phyloP scores from a whole-genome alignment of 306 rosid genomes.

The Inga leiocalycina region DNA sequence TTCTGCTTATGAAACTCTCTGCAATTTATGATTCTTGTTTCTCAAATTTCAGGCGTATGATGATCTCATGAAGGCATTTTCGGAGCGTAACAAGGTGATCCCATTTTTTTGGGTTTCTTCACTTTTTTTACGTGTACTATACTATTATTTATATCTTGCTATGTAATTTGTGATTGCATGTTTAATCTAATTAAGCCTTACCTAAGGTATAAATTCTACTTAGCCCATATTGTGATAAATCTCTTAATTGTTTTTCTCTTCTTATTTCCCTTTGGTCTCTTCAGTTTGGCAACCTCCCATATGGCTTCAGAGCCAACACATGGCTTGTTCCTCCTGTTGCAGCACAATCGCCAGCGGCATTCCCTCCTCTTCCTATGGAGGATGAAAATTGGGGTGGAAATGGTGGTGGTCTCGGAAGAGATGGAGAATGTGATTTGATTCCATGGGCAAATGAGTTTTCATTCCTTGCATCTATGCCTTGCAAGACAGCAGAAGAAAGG shows the following conservation, averaged over 20 bases:
- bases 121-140: background rate
- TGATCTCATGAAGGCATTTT: conserved; percentile 86
- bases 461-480: conserved; percentile 84
- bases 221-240: background rate
- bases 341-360: conserved; percentile 66
- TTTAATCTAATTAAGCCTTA: background rate
- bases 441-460: conserved; percentile 92
- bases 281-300: conserved; percentile 98
- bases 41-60: conserved; percentile 70
- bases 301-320: conserved; percentile 92
- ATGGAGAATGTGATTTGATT: conserved; percentile 70
- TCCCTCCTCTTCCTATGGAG: conserved; percentile 84
- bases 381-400: conserved; percentile 96
- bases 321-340: conserved; percentile 96
- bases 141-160: background rate
- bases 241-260: conserved; percentile 11
- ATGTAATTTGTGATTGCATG: conserved; percentile 3
- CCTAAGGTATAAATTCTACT: conserved; percentile 18
- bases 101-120: background rate
- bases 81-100: conserved; percentile 86
- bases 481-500: conserved; percentile 93
- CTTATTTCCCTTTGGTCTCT: conserved; percentile 24
- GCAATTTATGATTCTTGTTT: conserved; percentile 17
- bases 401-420: conserved; percentile 93
- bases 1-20: conserved; percentile 2